Evolutionary conservation across 2,329 filamentous ascomycete genomes (phyloP).

Genomic region (Emmonsia crescens): DNA sequence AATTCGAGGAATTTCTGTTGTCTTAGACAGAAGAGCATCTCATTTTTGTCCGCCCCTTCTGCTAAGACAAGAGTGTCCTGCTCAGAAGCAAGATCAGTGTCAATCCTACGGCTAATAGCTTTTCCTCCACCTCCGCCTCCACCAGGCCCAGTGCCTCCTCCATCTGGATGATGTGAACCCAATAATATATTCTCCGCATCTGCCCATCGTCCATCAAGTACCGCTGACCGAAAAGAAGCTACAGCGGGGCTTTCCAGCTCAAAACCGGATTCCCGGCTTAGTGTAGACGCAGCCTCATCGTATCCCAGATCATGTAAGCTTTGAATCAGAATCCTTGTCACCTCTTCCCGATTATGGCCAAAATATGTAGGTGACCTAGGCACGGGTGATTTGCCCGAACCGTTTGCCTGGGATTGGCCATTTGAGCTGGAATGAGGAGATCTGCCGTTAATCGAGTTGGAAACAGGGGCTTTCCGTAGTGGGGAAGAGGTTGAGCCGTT

Average conservation of each 20-base stretch:
- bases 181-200: slow-evolving; percentile 76
- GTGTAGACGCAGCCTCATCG: slow-evolving; percentile 57
- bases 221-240: slow-evolving; percentile 69
- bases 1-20: slow-evolving; percentile 94
- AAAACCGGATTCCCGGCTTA: slow-evolving; percentile 74
- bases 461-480: slow-evolving; percentile 39
- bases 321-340: slow-evolving; percentile 86
- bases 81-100: slow-evolving; percentile 4
- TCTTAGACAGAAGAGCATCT: slow-evolving; percentile 79
- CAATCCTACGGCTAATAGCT: not conserved
- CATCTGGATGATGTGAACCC: slow-evolving; percentile 34
- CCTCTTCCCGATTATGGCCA: slow-evolving; percentile 84
- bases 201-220: slow-evolving; percentile 69
- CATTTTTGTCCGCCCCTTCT: slow-evolving; percentile 60
- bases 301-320: slow-evolving; percentile 84
- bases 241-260: slow-evolving; percentile 79
- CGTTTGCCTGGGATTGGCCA: slow-evolving; percentile 30
- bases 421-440: slow-evolving; percentile 27
- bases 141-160: slow-evolving; percentile 33
- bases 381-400: slow-evolving; percentile 24
- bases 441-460: slow-evolving; percentile 46
- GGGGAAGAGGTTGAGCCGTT: slow-evolving; percentile 44
- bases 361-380: slow-evolving; percentile 47
- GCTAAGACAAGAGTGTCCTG: slow-evolving; percentile 59
- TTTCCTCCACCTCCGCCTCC: slow-evolving; percentile 20